Base-by-base conservation (phyloP, 116 monocot genomes). In the Iris pallida region DNA sequence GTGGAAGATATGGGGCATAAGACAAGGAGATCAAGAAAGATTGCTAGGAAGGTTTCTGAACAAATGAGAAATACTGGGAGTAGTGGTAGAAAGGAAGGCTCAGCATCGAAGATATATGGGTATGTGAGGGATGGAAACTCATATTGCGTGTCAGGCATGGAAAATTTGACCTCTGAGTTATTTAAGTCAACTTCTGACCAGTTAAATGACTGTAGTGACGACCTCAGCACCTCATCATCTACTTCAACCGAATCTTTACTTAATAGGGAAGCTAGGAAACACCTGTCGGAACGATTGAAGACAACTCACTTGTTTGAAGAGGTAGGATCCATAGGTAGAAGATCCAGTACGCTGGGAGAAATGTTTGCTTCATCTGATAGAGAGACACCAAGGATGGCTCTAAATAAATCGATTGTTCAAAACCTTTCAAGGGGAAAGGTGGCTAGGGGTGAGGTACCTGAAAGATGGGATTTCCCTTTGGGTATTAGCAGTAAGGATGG, bases 341-440 rank as follows among this genome's bases (percentile, higher is more conserved):
- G 60, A 52, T 78, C 80, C 16, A 82, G 63, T 53, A 93, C 93
- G 30, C 78, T 98, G 48, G 82, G 76, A 43, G 93, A 93, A 65
- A 93, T 96, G 96, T 82, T 96, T 64, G 80, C 89, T 42, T 57
- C 81, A 42, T 75, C 83, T 30, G 82, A 89, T 43, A 89, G 53
- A 58, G 85, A 90, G 47, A 69, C 17, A 30, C 57, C 69, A 53
- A 54, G 14, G 40, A 46, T 48, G 11, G 49, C 18, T 63, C 42
- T 42, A 16, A 51, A 69, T 47, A 16, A 46, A 18, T 18, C 42
- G 6, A 16, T 16, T 46, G 15, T 17, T 48, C 55, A 41, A 42
- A 79, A 73, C 54, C n/a, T 7, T 71, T 53, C 69, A 40, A 49
- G 52, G 57, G 72, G 43, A 40, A 79, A 64, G 12, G 4, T 80